phyloP scores from a whole-genome alignment of 257 asterid species.

The Solanum pimpinellifolium region DNA sequence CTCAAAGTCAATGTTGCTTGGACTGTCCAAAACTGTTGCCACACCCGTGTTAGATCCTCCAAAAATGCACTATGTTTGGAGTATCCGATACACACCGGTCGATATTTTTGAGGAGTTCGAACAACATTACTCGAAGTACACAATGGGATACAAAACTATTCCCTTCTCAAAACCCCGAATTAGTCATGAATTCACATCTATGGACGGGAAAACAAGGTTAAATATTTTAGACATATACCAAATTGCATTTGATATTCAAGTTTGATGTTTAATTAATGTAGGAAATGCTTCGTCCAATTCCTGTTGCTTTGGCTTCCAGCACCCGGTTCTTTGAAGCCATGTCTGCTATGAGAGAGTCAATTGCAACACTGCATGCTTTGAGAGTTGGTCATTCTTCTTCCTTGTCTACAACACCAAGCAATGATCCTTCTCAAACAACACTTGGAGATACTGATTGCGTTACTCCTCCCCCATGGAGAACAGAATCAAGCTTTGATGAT shows the following conservation, averaged over 20 bases:
- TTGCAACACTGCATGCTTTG: slow-evolving; percentile 70
- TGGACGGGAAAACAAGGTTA: not conserved
- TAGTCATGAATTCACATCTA: not conserved
- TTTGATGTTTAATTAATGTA: slow-evolving; percentile 7
- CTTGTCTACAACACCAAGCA: slow-evolving; percentile 1
- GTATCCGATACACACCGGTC: not conserved
- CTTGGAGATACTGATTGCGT: slow-evolving; percentile 47
- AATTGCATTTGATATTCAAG: not conserved
- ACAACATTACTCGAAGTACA: not conserved
- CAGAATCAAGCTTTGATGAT: slow-evolving; percentile 57
- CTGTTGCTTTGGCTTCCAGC: slow-evolving; percentile 97
- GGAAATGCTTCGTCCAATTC: slow-evolving; percentile 98
- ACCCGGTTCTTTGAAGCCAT: slow-evolving; percentile 93
- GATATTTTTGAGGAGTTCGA: not conserved
- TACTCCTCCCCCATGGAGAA: slow-evolving; percentile 78
- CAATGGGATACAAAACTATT: not conserved
- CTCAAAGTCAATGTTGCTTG: not conserved
- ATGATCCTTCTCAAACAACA: not conserved
- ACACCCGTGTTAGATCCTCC: not conserved
- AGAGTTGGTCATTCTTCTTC: slow-evolving; percentile 65
- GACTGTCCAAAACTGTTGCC: not conserved
- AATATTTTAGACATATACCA: not conserved
- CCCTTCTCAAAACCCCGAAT: not conserved
- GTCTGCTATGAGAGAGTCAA: slow-evolving; percentile 95
- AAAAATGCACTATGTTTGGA: not conserved